Conservation (phyloP, 768 basidiomycete species). For the Suillus variegatus region DNA sequence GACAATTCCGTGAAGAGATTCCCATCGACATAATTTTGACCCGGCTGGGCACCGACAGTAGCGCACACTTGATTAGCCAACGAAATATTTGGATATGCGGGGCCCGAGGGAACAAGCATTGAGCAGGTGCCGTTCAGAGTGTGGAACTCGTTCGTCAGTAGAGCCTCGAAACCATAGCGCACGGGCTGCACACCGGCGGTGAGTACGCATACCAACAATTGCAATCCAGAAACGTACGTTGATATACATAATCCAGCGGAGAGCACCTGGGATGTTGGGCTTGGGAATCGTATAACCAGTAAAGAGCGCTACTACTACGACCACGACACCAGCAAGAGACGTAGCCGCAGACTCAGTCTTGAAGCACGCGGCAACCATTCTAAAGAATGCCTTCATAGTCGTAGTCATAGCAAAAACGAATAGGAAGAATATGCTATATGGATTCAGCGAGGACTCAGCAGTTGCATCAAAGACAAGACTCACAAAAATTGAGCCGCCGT, state of each 20-base stretch:
- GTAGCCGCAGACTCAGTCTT: conserved; percentile 62
- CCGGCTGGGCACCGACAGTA: conserved; percentile 62
- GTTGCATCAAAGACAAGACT: conserved; percentile 24
- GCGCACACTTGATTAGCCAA: conserved; percentile 79
- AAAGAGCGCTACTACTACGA: conserved; percentile 58
- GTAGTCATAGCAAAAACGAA: conserved; percentile 66
- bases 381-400: conserved; percentile 84
- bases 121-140: conserved; percentile 65
- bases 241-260: conserved; percentile 67
- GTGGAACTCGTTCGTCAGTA: conserved; percentile 85
- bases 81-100: conserved; percentile 57
- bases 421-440: conserved; percentile 62
- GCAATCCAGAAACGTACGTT: conserved; percentile 40
- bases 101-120: conserved; percentile 58
- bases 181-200: not conserved
- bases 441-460: conserved; percentile 12
- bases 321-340: conserved; percentile 52
- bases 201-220: not conserved
- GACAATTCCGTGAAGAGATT: conserved; percentile 51
- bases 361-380: conserved; percentile 63
- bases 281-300: conserved; percentile 61
- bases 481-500: conserved; percentile 67
- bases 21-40: conserved; percentile 61
- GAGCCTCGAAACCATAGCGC: conserved; percentile 53
- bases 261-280: conserved; percentile 64